Evolutionary conservation across 192 early-diverging fungal species (phyloP).

Genomic region (Lunasporangiospora selenospora): DNA sequence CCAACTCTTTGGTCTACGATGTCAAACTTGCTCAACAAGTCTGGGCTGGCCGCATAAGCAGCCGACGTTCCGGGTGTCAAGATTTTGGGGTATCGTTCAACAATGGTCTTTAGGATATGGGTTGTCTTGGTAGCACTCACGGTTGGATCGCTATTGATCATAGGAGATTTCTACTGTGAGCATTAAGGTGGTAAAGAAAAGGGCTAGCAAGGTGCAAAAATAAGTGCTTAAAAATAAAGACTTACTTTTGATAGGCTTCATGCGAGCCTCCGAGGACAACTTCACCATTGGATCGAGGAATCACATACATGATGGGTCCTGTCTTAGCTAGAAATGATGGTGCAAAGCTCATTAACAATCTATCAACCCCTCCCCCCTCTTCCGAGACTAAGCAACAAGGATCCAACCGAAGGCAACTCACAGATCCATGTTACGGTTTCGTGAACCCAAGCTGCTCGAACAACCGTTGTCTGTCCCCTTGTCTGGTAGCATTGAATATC

Average conservation of each 20-base stretch:
- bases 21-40: constrained; percentile 28
- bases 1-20: constrained; percentile 60
- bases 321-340: constrained; percentile 17
- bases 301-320: constrained; percentile 76
- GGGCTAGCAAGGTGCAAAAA: not conserved
- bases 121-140: constrained; percentile 39
- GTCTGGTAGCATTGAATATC: constrained; percentile 70
- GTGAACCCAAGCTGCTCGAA: constrained; percentile 76
- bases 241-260: constrained; percentile 55
- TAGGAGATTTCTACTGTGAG: no score
- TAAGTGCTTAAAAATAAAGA: not conserved
- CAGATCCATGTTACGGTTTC: constrained; percentile 56
- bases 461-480: constrained; percentile 78
- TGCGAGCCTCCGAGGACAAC: constrained; percentile 82
- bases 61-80: constrained; percentile 50
- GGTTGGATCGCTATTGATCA: constrained; percentile 30
- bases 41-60: constrained; percentile 17
- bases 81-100: constrained; percentile 50
- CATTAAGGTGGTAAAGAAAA: no score
- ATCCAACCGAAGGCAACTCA: constrained; percentile 6
- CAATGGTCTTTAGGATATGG: constrained; percentile 37
- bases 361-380: no score
- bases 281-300: constrained; percentile 78
- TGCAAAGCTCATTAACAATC: no score
- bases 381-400: not conserved